Percentiles rank a stretch among this genome's conserved stretches.
Conservation (phyloP, 2,329 filamentous ascomycete genomes). For the Rhynchosporium secalis region DNA sequence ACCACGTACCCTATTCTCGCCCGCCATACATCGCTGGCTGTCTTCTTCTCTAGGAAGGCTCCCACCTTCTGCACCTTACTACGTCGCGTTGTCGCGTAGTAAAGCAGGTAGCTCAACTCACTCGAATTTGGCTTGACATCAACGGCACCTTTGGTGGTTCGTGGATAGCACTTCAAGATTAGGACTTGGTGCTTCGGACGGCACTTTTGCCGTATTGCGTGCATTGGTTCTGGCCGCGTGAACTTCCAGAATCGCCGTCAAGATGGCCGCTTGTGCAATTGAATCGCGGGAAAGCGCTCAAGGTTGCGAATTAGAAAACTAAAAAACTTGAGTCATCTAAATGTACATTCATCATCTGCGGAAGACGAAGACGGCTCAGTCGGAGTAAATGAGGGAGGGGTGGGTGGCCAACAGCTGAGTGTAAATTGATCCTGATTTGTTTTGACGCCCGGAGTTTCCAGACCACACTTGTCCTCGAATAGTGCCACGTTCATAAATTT, state of each 20-base stretch:
- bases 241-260: conserved; percentile 1
- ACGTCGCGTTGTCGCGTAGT: conserved; percentile 91
- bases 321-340: conserved; percentile 5
- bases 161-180: conserved; percentile 93
- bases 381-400: not conserved
- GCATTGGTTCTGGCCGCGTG: conserved; percentile 48
- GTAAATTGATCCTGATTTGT: conserved; percentile 16
- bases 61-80: conserved; percentile 97
- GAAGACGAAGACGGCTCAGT: not conserved
- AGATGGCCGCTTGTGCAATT: conserved; percentile 7
- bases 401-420: conserved; percentile 15
- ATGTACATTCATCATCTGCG: conserved; percentile 13
- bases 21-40: conserved; percentile 86
- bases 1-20: conserved; percentile 72
- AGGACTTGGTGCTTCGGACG: conserved; percentile 97
- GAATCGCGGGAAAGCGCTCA: conserved; percentile 8
- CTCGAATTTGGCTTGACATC: conserved; percentile 95
- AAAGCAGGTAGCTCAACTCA: conserved; percentile 94
- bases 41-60: conserved; percentile 91
- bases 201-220: conserved; percentile 65
- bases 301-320: conserved; percentile 3
- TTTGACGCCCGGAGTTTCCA: conserved; percentile 12
- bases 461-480: not conserved
- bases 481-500: conserved; percentile 15
- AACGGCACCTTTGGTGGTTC: conserved; percentile 84